Evolutionary conservation across 768 basidiomycete species (phyloP).

Genomic region (Lepiota brunneoincarnata): DNA sequence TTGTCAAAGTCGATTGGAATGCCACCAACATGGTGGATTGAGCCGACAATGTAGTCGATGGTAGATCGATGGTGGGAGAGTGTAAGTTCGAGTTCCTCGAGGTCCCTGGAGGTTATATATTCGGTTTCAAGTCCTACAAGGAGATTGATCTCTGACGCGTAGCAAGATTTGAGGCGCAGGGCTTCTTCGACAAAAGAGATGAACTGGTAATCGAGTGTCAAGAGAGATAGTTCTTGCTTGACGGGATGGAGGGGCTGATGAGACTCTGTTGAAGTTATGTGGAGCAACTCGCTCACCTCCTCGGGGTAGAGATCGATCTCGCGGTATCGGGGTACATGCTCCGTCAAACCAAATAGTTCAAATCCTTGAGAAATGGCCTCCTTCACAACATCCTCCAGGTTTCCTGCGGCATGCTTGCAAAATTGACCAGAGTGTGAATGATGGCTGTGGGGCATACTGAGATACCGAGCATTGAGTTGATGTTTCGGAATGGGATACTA

Average conservation of each 20-base stretch:
- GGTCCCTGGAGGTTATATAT: slow-evolving; percentile 68
- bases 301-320: slow-evolving; percentile 86
- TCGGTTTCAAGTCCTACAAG: slow-evolving; percentile 94
- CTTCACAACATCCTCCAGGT: slow-evolving; percentile 75
- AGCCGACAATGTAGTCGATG: slow-evolving; percentile 90
- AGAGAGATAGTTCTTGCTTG: slow-evolving; percentile 54
- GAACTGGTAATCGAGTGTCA: slow-evolving; percentile 62
- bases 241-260: slow-evolving; percentile 12
- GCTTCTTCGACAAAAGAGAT: slow-evolving; percentile 75
- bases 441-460: slow-evolving; percentile 62
- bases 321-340: slow-evolving; percentile 91
- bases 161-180: slow-evolving; percentile 62
- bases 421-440: slow-evolving; percentile 95
- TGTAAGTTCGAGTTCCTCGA: slow-evolving; percentile 52
- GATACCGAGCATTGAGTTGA: background rate
- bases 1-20: slow-evolving; percentile 93
- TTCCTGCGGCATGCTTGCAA: slow-evolving; percentile 84
- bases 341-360: slow-evolving; percentile 80
- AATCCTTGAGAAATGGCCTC: slow-evolving; percentile 83
- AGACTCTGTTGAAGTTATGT: background rate
- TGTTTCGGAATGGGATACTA: background rate
- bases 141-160: slow-evolving; percentile 66
- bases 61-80: slow-evolving; percentile 43
- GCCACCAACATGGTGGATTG: slow-evolving; percentile 85
- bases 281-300: slow-evolving; percentile 60